Base-by-base conservation (phyloP, 768 basidiomycete genomes). In the Tricholoma sp. region DNA sequence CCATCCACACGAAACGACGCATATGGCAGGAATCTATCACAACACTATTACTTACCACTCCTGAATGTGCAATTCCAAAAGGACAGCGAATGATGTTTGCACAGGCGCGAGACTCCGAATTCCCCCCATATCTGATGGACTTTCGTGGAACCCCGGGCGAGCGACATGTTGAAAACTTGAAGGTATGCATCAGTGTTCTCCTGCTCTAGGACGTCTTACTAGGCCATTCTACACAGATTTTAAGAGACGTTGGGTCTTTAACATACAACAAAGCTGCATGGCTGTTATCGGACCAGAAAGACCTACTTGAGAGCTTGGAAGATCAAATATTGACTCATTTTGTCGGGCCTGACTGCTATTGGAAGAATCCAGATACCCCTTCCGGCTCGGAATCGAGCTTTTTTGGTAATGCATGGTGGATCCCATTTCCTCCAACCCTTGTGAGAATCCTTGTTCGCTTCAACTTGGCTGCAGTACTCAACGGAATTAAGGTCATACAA, bases 21-120 rank as follows among this genome's bases (percentile, higher is more conserved):
- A 86, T 92, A 12, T 89, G 88, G 87, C 89, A 92, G 65, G 90
- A 92, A 68, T 77, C 86, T 3, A 75, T 91, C 20, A 80, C 85
- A 0, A 78, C 84, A 1, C 71, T 92, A 15, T 68, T 91, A 13
- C 76, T 91, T 32, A 86, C 86, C 0, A 77, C 72, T 55, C 72
- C 80, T 0, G 77, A 80, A 8, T 83, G 80, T 63, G 71, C 73
- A 17, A 89, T 92, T 61, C 84, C 86, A 1, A 64, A 72, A 41
- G 69, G 73, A 13, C 82, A 88, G 63, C 63, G 66, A 6, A 84
- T 91, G 76, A 53, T 65, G 18, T 92, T 81, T 63, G 76, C 82
- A 20, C 78, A 86, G 67, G 75, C 83, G 6, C 73, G 75, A 42
- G 75, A 85, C 55, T 73, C 74, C 0, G 79, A 80, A 50, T 86